Conservation (phyloP, 768 basidiomycete genomes). For the Leccinellum rugosiceps region DNA sequence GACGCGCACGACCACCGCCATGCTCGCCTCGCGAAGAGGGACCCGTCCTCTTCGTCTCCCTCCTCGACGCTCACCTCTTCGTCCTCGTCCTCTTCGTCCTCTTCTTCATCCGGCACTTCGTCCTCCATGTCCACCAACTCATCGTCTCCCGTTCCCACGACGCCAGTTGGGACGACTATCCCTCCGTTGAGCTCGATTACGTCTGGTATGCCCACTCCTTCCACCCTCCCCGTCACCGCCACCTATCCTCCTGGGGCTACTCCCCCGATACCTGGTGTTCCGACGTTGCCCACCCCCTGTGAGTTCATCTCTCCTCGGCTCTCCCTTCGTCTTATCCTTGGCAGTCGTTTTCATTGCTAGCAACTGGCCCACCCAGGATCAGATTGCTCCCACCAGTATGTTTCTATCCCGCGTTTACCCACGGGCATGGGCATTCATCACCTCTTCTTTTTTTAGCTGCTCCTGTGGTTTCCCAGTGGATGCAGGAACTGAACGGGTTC, state of each 20-base stretch:
- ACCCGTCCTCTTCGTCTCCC: slow-evolving; percentile 16
- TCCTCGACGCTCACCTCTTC: slow-evolving; percentile 2
- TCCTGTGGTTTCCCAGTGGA: slow-evolving; percentile 65
- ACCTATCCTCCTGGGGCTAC: slow-evolving; percentile 59
- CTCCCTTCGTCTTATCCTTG: slow-evolving; percentile 1
- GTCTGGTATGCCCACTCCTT: slow-evolving; percentile 57
- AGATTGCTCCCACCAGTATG: slow-evolving; percentile 56
- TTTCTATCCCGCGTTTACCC: not conserved
- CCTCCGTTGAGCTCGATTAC: slow-evolving; percentile 60
- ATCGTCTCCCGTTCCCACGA: slow-evolving; percentile 21
- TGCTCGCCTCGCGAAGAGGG: slow-evolving; percentile 36
- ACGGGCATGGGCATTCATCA: not conserved
- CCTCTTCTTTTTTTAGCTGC: not conserved
- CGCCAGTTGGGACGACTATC: slow-evolving; percentile 41
- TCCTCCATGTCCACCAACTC: slow-evolving; percentile 1
- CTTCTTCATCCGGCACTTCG: not conserved
- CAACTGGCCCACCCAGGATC: slow-evolving; percentile 64
- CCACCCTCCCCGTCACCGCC: slow-evolving; percentile 46
- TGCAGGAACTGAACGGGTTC: slow-evolving; percentile 70
- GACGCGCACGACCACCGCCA: slow-evolving; percentile 41
- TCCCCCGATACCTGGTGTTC: slow-evolving; percentile 63
- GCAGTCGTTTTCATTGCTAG: slow-evolving; percentile 44
- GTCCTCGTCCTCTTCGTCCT: not conserved
- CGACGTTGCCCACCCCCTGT: slow-evolving; percentile 65
- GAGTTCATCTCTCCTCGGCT: slow-evolving; percentile 13